Percentiles rank a stretch among this genome's conserved stretches.
Evolutionary conservation across 345 rosid species (phyloP).

Genomic region (Eucalyptus regnans): DNA sequence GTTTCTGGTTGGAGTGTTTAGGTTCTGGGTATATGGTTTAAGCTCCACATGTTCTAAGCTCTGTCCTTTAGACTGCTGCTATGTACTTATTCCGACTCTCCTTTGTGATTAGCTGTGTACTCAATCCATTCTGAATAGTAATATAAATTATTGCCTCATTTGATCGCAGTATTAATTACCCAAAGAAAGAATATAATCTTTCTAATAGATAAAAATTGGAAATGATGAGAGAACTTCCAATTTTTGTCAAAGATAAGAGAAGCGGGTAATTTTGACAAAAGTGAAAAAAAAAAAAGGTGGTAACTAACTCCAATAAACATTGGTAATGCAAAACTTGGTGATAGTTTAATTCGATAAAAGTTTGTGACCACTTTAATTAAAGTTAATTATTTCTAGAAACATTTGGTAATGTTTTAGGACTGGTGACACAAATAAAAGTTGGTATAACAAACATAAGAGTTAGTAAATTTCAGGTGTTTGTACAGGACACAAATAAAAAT

Average conservation of each 20-base stretch:
- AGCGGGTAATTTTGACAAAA: background rate
- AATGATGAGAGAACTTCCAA: background rate
- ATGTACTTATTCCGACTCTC: background rate
- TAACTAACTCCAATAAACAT: background rate
- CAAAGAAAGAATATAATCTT: background rate
- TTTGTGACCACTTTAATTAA: background rate
- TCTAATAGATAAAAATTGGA: background rate
- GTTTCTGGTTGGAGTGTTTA: background rate
- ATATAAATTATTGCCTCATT: background rate
- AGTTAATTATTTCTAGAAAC: too few species aligned
- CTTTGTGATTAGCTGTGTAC: background rate
- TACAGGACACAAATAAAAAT: background rate
- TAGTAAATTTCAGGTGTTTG: background rate
- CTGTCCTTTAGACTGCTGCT: background rate
- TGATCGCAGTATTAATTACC: background rate
- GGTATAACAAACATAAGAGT: background rate
- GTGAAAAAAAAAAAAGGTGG: background rate
- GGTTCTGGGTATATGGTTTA: background rate
- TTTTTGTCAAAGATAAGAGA: background rate
- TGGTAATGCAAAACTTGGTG: background rate
- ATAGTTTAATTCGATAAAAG: background rate
- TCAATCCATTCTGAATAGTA: background rate
- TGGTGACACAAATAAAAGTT: background rate
- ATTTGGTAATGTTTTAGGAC: background rate
- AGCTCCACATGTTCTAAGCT: background rate